Base-by-base conservation (phyloP, 768 basidiomycete species). In the Kwoniella newhampshirensis region DNA sequence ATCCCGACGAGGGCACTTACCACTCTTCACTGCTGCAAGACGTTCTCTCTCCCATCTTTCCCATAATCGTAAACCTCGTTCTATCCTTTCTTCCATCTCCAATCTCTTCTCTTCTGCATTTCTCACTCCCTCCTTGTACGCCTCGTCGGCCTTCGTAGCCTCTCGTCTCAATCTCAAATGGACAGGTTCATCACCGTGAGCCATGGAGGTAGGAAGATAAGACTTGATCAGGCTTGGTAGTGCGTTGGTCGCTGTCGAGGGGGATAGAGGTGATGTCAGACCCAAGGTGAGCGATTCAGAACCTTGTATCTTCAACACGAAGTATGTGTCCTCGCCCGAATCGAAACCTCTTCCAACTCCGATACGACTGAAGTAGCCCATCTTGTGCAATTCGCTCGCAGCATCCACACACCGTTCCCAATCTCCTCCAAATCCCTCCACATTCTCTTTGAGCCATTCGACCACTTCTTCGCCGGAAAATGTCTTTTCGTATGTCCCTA, bases 381-480 rank as follows among this genome's bases (percentile, higher is more conserved):
- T 78, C 64, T 85, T 82, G 0, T 84, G 82, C 56, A 88, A 75
- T 41, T 85, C 83, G 28, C 77, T 78, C 8, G 86, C 85, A 27
- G 85, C 85, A 58, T 89, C 85, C 63, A 89, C 88, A 1, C 89
- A 89, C 42, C 83, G 80, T 57, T 92, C 90, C 53, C 88, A 77
- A 72, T 81, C 87, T 18, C 87, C 88, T 17, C 82, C 86, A 60
- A 94, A 87, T 7, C 83, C 88, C 59, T 84, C 83, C 2, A 93
- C 85, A 61, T 88, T 86, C 55, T 82, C 83, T 55, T 85, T 84
- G 54, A 96, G 76, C 91, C 91, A 96, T 4, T 82, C 81, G 8
- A 87, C 87, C 62, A 96, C 86, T 62, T 94, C 91, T 39, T 91
- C 90, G 26, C 92, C 92, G 15, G 84, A 85, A 77, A 94, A 93